phyloP scores from a whole-genome alignment of 495 filamentous ascomycete species.

The Tuber calosporum region DNA sequence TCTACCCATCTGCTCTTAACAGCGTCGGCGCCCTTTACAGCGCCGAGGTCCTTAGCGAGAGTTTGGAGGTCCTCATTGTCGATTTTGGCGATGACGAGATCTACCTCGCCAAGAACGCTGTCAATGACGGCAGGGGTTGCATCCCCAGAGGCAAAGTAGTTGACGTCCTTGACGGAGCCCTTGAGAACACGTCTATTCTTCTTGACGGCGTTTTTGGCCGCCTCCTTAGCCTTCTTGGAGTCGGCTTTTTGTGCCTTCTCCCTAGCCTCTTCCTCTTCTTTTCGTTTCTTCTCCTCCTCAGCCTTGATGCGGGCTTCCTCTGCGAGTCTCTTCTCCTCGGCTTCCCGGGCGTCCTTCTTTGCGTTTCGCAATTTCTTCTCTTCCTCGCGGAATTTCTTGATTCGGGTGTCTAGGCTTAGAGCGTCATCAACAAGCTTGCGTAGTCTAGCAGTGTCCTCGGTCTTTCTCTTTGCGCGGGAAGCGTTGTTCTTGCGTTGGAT shows the following conservation, averaged over 20 bases:
- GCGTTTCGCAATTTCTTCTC: constrained; percentile 89
- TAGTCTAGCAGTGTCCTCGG: constrained; percentile 85
- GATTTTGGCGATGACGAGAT: constrained; percentile 80
- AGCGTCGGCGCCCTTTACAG: constrained; percentile 60
- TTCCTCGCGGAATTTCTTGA: constrained; percentile 90
- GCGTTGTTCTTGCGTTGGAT: constrained; percentile 97
- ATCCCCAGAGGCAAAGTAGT: constrained; percentile 68
- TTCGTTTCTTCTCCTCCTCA: constrained; percentile 66
- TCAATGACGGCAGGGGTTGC: constrained; percentile 70
- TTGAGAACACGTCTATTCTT: constrained; percentile 98
- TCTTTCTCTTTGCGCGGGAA: constrained; percentile 97
- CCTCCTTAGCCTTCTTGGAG: constrained; percentile 95
- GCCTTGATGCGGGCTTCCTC: constrained; percentile 73
- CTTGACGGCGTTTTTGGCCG: constrained; percentile 94
- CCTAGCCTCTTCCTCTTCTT: constrained; percentile 75
- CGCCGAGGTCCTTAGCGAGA: constrained; percentile 68
- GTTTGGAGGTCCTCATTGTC: constrained; percentile 79
- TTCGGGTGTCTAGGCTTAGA: constrained; percentile 76
- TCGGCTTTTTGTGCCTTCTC: constrained; percentile 74
- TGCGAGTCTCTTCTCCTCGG: constrained; percentile 70
- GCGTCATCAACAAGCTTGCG: constrained; percentile 81
- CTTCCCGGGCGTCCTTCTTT: constrained; percentile 83
- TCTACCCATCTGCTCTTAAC: constrained; percentile 56
- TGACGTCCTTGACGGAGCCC: constrained; percentile 85
- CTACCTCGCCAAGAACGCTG: constrained; percentile 73